These are phyloP conservation scores for Trametes cubensis DNA, from an alignment of 768 basidiomycete species.

Conservation along the genomic window DNA sequence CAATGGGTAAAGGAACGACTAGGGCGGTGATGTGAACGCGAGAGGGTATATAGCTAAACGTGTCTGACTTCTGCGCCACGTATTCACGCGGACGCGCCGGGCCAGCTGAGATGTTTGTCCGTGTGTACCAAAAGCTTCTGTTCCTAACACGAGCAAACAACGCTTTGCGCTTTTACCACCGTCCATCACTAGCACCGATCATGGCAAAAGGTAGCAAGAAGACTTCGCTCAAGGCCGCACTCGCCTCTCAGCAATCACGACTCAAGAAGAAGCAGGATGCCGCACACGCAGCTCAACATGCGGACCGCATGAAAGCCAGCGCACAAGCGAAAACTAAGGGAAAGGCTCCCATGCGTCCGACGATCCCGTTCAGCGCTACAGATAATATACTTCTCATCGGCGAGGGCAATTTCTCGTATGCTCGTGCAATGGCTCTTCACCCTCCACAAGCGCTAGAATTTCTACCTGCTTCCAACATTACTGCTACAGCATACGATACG, in stretches of 20 bases:
- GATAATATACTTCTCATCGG: conserved; percentile 81
- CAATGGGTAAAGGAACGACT: conserved; percentile 36
- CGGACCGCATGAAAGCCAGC: conserved; percentile 40
- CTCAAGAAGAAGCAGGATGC: conserved; percentile 62
- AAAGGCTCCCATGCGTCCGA: conserved; percentile 42
- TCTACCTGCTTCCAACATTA: conserved; percentile 67
- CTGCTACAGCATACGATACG: conserved; percentile 85
- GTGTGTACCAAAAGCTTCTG: conserved; percentile 30
- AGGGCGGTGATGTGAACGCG: conserved; percentile 5
- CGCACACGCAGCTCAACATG: conserved; percentile 52
- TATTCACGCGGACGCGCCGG: conserved; percentile 2
- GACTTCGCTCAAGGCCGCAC: conserved; percentile 59
- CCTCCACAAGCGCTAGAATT: conserved; percentile 49
- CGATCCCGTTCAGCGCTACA: conserved; percentile 64
- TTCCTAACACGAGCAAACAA: conserved; percentile 27
- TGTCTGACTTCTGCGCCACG: conserved; percentile 18
- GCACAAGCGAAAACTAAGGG: conserved; percentile 44
- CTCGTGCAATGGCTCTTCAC: conserved; percentile 65
- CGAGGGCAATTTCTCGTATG: conserved; percentile 95
- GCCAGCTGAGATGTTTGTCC: conserved; percentile 20
- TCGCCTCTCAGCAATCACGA: conserved; percentile 70
- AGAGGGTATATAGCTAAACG: conserved; percentile 13
- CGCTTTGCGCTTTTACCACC: conserved; percentile 9
- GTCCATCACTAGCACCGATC: neutral
- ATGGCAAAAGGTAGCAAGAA: conserved; percentile 45